phyloP scores from a whole-genome alignment of 148 eudicot genomes.

The Fagopyrum esculentum region DNA sequence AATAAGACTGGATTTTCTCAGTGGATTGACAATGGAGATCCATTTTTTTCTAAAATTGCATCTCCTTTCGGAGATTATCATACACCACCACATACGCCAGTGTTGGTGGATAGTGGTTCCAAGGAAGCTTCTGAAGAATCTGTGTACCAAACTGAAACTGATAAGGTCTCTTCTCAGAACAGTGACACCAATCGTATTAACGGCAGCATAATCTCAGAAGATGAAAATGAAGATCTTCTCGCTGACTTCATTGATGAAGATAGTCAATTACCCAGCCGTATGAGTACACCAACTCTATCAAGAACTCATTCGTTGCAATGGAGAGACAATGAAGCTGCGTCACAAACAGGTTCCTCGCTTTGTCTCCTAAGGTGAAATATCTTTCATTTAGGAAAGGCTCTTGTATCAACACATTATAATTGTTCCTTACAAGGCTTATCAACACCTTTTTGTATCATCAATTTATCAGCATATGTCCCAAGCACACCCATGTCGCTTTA shows the following conservation, averaged over 20 bases:
- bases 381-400: background rate
- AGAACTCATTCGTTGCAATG: conserved; percentile 43
- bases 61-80: conserved; percentile 35
- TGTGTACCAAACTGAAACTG: conserved; percentile 15
- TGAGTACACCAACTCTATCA: conserved; percentile 37
- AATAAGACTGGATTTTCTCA: conserved; percentile 61
- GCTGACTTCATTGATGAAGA: conserved; percentile 99
- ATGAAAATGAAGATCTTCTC: conserved; percentile 95
- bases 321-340: conserved; percentile 53
- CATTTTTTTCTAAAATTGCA: conserved; percentile 50
- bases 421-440: too few species aligned
- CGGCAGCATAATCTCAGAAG: conserved; percentile 54
- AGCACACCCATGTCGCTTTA: background rate
- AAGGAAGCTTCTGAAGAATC: conserved; percentile 21
- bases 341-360: conserved; percentile 92
- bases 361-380: conserved; percentile 71
- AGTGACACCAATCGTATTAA: conserved; percentile 32
- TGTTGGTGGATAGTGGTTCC: conserved; percentile 31
- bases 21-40: conserved; percentile 69
- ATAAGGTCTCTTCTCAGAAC: conserved; percentile 20
- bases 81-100: conserved; percentile 31
- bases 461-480: too few species aligned
- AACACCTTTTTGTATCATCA: too few species aligned
- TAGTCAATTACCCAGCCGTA: conserved; percentile 93
- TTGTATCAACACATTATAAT: background rate